These are phyloP conservation scores for Pisolithus thermaeus DNA, from an alignment of 1,284 basidiomycete species.

Conservation along the genomic window DNA sequence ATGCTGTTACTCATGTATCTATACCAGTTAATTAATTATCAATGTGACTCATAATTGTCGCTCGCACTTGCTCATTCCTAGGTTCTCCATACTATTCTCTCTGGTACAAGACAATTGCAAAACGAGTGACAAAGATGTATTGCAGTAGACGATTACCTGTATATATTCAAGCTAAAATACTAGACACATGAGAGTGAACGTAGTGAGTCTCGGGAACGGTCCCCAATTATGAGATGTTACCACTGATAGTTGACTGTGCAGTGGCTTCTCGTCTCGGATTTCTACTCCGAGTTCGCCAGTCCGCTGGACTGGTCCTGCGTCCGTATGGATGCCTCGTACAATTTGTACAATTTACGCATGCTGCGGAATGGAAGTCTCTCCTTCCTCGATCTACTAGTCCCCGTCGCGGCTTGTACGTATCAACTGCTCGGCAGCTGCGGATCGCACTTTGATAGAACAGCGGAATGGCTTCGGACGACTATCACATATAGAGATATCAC, in stretches of 20 bases:
- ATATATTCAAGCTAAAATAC: neutral
- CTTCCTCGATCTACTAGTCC: neutral
- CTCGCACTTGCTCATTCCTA: too few relatives aligned
- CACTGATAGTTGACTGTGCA: neutral
- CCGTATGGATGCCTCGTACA: neutral
- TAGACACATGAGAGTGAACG: too few relatives aligned
- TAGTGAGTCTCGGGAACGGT: too few relatives aligned
- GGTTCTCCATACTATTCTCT: too few relatives aligned
- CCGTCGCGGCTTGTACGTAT: constrained; percentile 6
- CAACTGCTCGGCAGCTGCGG: constrained; percentile 12
- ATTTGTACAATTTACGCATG: neutral
- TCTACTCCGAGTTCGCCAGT: too few relatives aligned
- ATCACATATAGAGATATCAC: neutral
- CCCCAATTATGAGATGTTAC: too few relatives aligned
- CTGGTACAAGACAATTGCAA: neutral
- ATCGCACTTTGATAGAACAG: constrained; percentile 17
- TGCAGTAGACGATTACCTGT: neutral
- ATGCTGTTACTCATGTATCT: constrained; percentile 1
- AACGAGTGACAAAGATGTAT: neutral
- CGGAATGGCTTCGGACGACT: constrained; percentile 11
- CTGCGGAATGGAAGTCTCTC: neutral
- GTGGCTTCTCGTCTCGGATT: too few relatives aligned
- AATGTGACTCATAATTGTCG: neutral
- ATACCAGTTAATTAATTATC: neutral
- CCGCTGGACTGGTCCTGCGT: neutral